Conservation (phyloP, 352 stramenopile genomes). For the Phytophthora niederhauseri region DNA sequence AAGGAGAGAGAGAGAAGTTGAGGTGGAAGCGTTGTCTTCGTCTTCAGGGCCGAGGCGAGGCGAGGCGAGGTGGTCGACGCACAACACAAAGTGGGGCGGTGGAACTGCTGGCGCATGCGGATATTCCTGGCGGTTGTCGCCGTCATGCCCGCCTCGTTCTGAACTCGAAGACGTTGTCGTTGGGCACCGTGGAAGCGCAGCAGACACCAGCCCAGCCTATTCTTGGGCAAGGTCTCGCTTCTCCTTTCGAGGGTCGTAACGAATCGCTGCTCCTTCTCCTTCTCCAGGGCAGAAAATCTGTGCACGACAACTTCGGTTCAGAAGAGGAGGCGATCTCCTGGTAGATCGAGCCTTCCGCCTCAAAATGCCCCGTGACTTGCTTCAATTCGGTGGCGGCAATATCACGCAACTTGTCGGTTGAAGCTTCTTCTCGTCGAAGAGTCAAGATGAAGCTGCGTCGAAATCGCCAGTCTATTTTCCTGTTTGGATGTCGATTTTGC, state of each 20-base stretch:
- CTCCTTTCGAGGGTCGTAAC: slow-evolving; percentile 8
- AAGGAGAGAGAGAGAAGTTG: neutral
- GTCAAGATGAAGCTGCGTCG: neutral
- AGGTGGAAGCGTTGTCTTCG: slow-evolving; percentile 2
- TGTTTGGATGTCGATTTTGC: neutral
- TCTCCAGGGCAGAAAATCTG: slow-evolving; percentile 1
- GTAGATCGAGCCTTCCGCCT: neutral
- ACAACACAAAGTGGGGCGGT: neutral
- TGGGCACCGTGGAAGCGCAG: slow-evolving; percentile 6
- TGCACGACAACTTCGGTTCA: slow-evolving; percentile 10
- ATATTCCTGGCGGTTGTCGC: slow-evolving; percentile 32
- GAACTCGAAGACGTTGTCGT: slow-evolving; percentile 15
- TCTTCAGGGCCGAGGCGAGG: neutral
- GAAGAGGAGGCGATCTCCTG: slow-evolving; percentile 1
- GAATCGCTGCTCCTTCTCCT: slow-evolving; percentile 11
- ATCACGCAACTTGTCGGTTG: too few relatives aligned
- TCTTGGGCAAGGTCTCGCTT: slow-evolving; percentile 12
- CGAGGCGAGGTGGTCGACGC: neutral
- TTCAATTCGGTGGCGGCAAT: neutral
- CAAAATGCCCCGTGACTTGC: neutral
- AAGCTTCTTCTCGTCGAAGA: too few relatives aligned
- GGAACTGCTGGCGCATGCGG: slow-evolving; percentile 1
- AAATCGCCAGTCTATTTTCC: neutral
- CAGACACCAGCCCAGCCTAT: slow-evolving; percentile 12
- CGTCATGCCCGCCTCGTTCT: slow-evolving; percentile 20